Base-by-base conservation (phyloP, 805 yeast species). In the Wickerhamiella azymoides region DNA sequence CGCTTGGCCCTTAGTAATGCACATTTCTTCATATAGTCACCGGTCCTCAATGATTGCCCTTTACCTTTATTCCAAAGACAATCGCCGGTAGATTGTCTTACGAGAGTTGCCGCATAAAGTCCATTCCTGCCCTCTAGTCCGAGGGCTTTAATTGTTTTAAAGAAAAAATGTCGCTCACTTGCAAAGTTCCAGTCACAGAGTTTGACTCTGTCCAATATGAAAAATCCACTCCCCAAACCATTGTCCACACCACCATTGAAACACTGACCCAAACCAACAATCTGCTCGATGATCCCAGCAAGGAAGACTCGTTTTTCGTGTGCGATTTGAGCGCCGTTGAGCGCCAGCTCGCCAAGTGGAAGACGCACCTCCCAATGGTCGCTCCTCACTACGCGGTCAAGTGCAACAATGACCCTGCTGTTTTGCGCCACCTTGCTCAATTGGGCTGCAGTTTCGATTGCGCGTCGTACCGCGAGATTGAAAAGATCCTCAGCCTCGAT, bases 331-430 rank as follows among this genome's bases (percentile, higher is more conserved):
- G 83, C 25, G 79, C 80, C 56, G 72, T 92, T 30, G 68, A 67
- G 49, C 70, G 79, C 48, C 70, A 85, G 46, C 71, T 70, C 49
- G 51, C 62, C n/a, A 66, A 74, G 36, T 89, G 97, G 96, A 58
- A 60, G 25, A 43, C 53, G 18, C 61, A 67, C 35, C 68, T 89
- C 56, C 94, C 96, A 17, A 67, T 78, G 38, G 79, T 89, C 32
- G 72, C 74, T 47, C 95, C 96, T n/a, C 80, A 73, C 58, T 89
- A 88, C 63, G 98, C 98, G 16, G 92, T 89, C 54, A 89, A 89
- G 65, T 89, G 97, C 67, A 89, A 89, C 68, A 81, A 86, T 33
- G 79, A 85, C 59, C 54, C 65, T 6, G 65, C 65, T 46, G 76
- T 89, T 10, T 61, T 89, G 51, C 58, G 65, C 41, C 61, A 71